Conservation (phyloP, 345 rosid species). For the Iberis pinnata region DNA sequence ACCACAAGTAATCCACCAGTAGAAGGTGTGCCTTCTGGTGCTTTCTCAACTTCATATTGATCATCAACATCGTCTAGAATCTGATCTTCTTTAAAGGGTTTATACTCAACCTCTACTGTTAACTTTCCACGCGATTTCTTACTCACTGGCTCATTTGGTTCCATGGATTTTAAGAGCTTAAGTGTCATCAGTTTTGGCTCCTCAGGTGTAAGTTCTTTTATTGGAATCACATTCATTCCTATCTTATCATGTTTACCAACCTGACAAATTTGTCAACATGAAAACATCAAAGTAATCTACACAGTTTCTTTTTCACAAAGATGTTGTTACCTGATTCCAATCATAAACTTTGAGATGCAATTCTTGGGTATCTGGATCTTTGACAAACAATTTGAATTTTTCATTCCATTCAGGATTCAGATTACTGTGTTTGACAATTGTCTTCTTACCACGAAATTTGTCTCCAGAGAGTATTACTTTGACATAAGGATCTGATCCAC, state of each 20-base stretch:
- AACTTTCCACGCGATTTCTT: conserved; percentile 82
- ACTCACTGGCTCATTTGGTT: conserved; percentile 55
- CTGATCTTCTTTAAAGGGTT: conserved; percentile 59
- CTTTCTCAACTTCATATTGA: conserved; percentile 48
- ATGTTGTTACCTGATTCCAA: conserved; percentile 74
- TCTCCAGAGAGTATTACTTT: conserved; percentile 76
- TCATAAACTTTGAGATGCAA: conserved; percentile 62
- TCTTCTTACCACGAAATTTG: conserved; percentile 61
- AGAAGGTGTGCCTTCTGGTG: conserved; percentile 85
- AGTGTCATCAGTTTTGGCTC: conserved; percentile 66
- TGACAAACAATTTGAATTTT: conserved; percentile 65
- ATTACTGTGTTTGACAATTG: conserved; percentile 71
- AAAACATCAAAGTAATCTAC: too few relatives aligned
- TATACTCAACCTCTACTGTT: conserved; percentile 52
- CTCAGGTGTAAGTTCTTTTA: conserved; percentile 69
- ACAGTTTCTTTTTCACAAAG: not conserved
- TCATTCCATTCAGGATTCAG: conserved; percentile 96
- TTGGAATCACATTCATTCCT: conserved; percentile 68
- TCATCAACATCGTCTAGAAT: conserved; percentile 39
- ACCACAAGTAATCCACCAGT: conserved; percentile 84
- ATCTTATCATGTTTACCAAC: conserved; percentile 88
- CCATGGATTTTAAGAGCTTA: conserved; percentile 68
- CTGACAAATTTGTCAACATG: conserved; percentile 25
- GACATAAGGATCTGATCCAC: conserved; percentile 91
- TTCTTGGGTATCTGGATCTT: conserved; percentile 67